A percentile compares a stretch with the other conserved stretches of the same genome.
These are phyloP conservation scores for Penicillium capsulatum DNA, from an alignment of 2,329 filamentous ascomycete species.

Conservation along the genomic window DNA sequence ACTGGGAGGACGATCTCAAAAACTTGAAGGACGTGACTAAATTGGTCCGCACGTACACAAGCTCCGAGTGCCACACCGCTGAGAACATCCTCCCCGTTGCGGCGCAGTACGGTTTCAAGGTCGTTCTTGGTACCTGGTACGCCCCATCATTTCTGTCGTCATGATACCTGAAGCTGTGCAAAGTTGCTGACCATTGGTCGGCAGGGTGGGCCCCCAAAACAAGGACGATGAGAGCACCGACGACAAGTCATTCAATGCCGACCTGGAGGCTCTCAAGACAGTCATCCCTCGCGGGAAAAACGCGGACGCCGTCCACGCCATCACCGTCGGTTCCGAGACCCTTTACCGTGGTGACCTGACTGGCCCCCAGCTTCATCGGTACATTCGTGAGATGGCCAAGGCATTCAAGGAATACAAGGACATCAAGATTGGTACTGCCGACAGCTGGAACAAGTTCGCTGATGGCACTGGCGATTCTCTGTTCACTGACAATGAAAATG, in stretches of 20 bases:
- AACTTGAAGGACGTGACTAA: conserved; percentile 52
- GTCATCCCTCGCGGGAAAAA: conserved; percentile 40
- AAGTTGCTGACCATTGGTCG: background rate
- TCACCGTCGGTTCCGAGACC: conserved; percentile 67
- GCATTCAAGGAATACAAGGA: conserved; percentile 55
- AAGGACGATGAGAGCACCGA: conserved; percentile 23
- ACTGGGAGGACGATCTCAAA: conserved; percentile 64
- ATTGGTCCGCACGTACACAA: conserved; percentile 64
- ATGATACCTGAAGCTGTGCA: background rate
- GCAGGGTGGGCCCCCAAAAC: conserved; percentile 20
- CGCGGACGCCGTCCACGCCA: conserved; percentile 60
- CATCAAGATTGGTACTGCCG: conserved; percentile 62
- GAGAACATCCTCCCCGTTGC: conserved; percentile 62
- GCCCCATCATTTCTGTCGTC: conserved; percentile 18
- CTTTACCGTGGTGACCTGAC: conserved; percentile 67
- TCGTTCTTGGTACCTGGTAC: conserved; percentile 67
- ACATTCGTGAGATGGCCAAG: conserved; percentile 61
- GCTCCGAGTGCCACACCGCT: conserved; percentile 62
- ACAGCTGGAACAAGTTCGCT: conserved; percentile 68
- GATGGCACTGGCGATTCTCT: conserved; percentile 62
- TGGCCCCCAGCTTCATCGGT: conserved; percentile 54
- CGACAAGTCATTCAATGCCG: conserved; percentile 57
- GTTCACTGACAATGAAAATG: conserved; percentile 42
- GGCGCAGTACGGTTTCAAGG: conserved; percentile 60
- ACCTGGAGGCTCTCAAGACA: conserved; percentile 55